Base-by-base conservation (phyloP, 2,329 filamentous ascomycete species). In the Aspergillus spinulosporus region DNA sequence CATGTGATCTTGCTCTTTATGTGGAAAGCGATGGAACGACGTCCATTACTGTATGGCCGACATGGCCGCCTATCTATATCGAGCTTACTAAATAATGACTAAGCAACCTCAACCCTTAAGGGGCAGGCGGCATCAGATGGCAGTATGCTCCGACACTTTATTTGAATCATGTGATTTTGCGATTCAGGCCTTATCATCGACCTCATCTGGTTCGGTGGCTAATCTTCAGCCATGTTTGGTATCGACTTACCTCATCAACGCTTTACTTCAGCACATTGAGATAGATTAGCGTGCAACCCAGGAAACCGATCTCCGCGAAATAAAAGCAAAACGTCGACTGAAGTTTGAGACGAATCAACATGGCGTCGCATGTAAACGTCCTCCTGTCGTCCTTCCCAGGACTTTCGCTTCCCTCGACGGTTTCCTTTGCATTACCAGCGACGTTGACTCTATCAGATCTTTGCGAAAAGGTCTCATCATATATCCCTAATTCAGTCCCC, bases 351-450 rank as follows among this genome's bases (percentile, higher is more conserved):
- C 3, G 12, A 14, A 46, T 40, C 59, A 72, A 65, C 11, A 89
- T 89, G 86, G 76, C 79, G 1, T 74, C 72, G 61, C 84, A 78
- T 37, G 77, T 96, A 70, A 96, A 96, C 75, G 81, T 97, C 61
- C 84, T 97, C 57, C 80, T 99, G 59, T 88, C 90, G 64, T 90
- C 88, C 59, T 93, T 97, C 68, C 82, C 88, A 5, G 93, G 93
- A 61, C 82, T 96, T 14, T 87, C 88, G 46, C 82, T 96, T 5
- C 92, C 93, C 2, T 78, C 88, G n/a, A 95, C 92, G 0, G 80
- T 96, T 34, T 86, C 88, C 3, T 80, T 97, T n/a, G 86, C 90
- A 0, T 77, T 95, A 21, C 78, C 84, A 6, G 76, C 84, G 28
- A 80, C 85, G 32, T 84, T 88, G 5, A 84, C 85, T 9, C 77